Percentiles rank a stretch among this genome's conserved stretches.
phyloP scores from a whole-genome alignment of 306 rosid genomes.

The Cicer bijugum region DNA sequence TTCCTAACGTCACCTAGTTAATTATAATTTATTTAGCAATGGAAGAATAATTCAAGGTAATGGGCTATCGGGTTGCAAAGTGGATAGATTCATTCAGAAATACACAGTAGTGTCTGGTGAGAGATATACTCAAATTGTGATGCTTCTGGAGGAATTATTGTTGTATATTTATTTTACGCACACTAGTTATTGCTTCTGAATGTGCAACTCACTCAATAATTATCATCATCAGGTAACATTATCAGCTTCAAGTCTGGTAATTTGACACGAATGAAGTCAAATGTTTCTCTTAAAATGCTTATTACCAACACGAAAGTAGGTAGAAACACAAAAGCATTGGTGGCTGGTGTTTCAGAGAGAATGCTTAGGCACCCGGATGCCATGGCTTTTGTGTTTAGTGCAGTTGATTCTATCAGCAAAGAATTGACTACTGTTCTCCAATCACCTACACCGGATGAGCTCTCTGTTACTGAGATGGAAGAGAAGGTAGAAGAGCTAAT shows the following conservation, averaged over 20 bases:
- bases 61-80: not conserved
- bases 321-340: slow-evolving; percentile 94
- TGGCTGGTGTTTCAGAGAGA: slow-evolving; percentile 92
- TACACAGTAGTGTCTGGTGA: slow-evolving; percentile 19
- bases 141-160: slow-evolving; percentile 14
- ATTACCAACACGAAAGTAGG: slow-evolving; percentile 94
- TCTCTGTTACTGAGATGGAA: slow-evolving; percentile 73
- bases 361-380: slow-evolving; percentile 77
- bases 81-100: not conserved
- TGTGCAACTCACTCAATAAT: slow-evolving; percentile 40
- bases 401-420: slow-evolving; percentile 84
- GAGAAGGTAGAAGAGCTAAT: slow-evolving; percentile 79
- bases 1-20: not conserved
- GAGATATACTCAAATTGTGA: not conserved
- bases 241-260: slow-evolving; percentile 85
- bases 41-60: too few species aligned
- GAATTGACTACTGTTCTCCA: slow-evolving; percentile 72
- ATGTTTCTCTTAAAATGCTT: slow-evolving; percentile 80
- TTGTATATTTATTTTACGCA: not conserved
- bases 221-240: slow-evolving; percentile 74
- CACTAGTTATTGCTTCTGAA: slow-evolving; percentile 29
- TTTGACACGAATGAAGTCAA: slow-evolving; percentile 63
- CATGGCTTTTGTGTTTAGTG: slow-evolving; percentile 79
- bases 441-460: slow-evolving; percentile 62
- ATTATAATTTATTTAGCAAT: too few species aligned